phyloP scores from a whole-genome alignment of 164 flowering plant genomes.

The Houttuynia cordata region DNA sequence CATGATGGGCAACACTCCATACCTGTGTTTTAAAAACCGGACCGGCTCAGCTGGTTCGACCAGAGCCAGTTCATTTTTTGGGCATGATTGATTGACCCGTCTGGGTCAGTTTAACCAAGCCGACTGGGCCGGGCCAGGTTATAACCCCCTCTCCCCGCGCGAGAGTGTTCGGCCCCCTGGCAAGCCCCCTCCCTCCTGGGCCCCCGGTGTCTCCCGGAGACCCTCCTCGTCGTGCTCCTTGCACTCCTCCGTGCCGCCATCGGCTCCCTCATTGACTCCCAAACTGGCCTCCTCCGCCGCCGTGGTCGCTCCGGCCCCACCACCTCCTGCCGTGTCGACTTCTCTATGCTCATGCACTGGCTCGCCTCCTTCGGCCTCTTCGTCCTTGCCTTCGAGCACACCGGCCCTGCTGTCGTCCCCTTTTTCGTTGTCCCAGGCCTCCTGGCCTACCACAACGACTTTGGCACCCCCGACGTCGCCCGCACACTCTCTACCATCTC shows the following conservation, averaged over 20 bases:
- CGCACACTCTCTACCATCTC: too few relatives aligned
- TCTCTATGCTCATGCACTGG: conserved; percentile 61
- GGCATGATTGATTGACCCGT: too few relatives aligned
- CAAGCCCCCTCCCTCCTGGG: conserved; percentile 70
- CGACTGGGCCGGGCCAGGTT: too few relatives aligned
- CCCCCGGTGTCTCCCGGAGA: conserved; percentile 75
- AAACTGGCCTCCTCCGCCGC: conserved; percentile 17
- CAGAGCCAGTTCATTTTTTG: too few relatives aligned
- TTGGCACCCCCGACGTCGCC: too few relatives aligned
- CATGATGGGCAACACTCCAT: too few relatives aligned
- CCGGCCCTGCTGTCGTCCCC: conserved; percentile 49
- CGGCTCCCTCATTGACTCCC: conserved; percentile 53
- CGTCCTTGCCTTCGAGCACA: conserved; percentile 51
- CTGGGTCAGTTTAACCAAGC: too few relatives aligned
- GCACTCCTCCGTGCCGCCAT: conserved; percentile 48
- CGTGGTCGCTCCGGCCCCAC: conserved; percentile 20
- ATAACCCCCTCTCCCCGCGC: conserved; percentile 67
- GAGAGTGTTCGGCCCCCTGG: too few relatives aligned
- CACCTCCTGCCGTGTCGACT: conserved; percentile 50
- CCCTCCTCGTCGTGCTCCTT: conserved; percentile 66
- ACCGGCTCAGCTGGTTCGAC: too few relatives aligned
- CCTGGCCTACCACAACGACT: too few relatives aligned
- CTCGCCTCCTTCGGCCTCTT: conserved; percentile 66
- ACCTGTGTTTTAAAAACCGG: too few relatives aligned
- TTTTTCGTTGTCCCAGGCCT: conserved; percentile 46